Conservation (phyloP, 306 rosid species). For the Castanopsis chinensis region DNA sequence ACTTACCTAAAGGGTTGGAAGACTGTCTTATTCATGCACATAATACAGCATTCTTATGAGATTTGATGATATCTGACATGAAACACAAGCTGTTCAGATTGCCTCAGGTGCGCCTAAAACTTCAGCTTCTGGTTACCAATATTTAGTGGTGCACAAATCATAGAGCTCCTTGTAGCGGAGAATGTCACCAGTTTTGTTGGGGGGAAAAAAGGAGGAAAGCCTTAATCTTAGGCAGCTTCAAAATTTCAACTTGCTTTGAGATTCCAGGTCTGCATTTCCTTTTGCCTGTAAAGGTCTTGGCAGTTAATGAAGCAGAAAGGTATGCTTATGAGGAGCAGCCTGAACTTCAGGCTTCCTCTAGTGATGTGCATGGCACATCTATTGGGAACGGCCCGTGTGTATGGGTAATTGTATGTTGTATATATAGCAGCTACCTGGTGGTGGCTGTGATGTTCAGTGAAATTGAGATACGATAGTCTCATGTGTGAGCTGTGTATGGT, state of each 20-base stretch:
- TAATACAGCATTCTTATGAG: conserved; percentile 49
- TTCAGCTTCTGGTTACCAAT: neutral
- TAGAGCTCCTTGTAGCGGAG: neutral
- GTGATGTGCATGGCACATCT: neutral
- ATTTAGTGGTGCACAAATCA: neutral
- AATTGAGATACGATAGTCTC: neutral
- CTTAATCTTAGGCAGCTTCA: neutral
- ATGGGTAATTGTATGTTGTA: neutral
- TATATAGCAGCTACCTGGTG: neutral
- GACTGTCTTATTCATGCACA: conserved; percentile 52
- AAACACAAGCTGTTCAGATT: conserved; percentile 33
- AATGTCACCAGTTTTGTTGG: neutral
- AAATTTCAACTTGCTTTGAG: neutral
- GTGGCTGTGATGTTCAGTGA: neutral
- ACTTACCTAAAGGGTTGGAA: conserved; percentile 49
- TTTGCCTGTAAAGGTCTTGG: neutral
- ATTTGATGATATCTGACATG: conserved; percentile 55
- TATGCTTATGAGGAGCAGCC: neutral
- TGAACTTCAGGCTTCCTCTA: neutral
- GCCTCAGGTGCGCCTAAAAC: conserved; percentile 53
- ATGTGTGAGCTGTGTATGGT: too few relatives aligned
- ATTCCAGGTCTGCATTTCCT: neutral
- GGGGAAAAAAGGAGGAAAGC: neutral
- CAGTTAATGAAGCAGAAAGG: neutral
- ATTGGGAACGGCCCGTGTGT: neutral